phyloP scores from a whole-genome alignment of 371 early-diverging fungal species.

The Blakeslea trispora region DNA sequence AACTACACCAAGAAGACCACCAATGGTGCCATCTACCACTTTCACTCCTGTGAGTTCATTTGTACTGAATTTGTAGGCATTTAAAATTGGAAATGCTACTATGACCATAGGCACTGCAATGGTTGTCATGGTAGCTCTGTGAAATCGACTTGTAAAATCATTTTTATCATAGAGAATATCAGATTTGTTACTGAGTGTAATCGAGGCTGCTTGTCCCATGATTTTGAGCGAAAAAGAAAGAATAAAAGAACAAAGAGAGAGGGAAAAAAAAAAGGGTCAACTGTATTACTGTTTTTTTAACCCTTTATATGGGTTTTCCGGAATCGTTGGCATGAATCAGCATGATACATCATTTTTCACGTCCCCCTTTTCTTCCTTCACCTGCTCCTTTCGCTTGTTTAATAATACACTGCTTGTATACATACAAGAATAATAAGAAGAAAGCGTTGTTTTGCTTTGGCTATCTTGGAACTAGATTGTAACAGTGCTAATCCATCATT shows the following conservation, averaged over 20 bases:
- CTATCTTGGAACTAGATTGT: too few relatives aligned
- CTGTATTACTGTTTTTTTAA: not conserved
- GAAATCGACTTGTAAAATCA: constrained; percentile 38
- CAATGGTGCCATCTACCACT: constrained; percentile 45
- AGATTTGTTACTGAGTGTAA: constrained; percentile 26
- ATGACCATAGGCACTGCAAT: constrained; percentile 49
- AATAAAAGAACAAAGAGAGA: constrained; percentile 2
- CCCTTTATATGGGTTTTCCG: too few relatives aligned
- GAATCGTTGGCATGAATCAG: too few relatives aligned
- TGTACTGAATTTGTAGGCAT: constrained; percentile 46
- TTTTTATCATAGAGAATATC: constrained; percentile 21
- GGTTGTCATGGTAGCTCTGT: constrained; percentile 42
- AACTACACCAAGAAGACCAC: constrained; percentile 46
- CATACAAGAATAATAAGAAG: too few relatives aligned
- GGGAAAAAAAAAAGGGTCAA: not conserved
- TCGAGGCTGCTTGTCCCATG: constrained; percentile 37
- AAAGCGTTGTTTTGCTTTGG: too few relatives aligned
- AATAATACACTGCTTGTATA: too few relatives aligned
- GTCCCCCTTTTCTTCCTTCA: too few relatives aligned
- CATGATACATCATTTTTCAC: too few relatives aligned
- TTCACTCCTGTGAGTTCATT: constrained; percentile 47
- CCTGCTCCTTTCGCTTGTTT: too few relatives aligned
- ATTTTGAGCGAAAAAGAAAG: constrained; percentile 1
- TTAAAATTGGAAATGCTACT: constrained; percentile 50
- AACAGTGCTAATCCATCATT: too few relatives aligned